Percentiles rank a stretch among this genome's conserved stretches.
phyloP scores from a whole-genome alignment of 805 yeast species.

The Starmerella apis region DNA sequence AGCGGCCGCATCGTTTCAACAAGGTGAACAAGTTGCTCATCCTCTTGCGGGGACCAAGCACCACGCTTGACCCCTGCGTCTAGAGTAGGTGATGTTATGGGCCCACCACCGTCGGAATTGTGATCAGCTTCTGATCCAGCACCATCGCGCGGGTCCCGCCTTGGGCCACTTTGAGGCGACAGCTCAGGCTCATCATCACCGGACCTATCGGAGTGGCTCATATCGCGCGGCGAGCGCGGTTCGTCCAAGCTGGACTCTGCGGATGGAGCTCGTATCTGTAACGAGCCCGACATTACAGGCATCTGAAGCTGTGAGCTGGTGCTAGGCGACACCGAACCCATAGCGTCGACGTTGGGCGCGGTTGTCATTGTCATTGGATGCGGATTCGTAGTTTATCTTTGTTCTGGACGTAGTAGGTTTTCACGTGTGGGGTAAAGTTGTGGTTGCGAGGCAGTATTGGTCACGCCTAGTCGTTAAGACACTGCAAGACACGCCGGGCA shows the following conservation, averaged over 20 bases:
- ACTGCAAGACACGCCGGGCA: not conserved
- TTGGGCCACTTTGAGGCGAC: not conserved
- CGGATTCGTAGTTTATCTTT: no score
- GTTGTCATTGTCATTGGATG: conserved; percentile 4
- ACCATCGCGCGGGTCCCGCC: not conserved
- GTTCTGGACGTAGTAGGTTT: not conserved
- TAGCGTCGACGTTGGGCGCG: not conserved
- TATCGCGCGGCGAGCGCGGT: not conserved
- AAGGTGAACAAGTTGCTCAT: conserved; percentile 56
- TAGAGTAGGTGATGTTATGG: not conserved
- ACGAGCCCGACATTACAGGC: conserved; percentile 2
- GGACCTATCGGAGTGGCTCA: not conserved
- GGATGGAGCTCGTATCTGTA: conserved; percentile 4
- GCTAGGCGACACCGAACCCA: conserved; percentile 2
- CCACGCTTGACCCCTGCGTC: conserved; percentile 41
- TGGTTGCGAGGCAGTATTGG: not conserved
- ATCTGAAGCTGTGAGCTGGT: not conserved
- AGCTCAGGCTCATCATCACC: not conserved
- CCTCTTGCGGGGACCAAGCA: conserved; percentile 86
- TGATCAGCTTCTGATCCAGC: not conserved
- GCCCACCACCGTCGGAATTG: not conserved
- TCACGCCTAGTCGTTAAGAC: not conserved
- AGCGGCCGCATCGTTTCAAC: conserved; percentile 65
- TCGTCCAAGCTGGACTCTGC: not conserved
- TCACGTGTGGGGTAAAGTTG: not conserved